Conservation (phyloP, 345 rosid species). For the Eucalyptus guilfoylei region DNA sequence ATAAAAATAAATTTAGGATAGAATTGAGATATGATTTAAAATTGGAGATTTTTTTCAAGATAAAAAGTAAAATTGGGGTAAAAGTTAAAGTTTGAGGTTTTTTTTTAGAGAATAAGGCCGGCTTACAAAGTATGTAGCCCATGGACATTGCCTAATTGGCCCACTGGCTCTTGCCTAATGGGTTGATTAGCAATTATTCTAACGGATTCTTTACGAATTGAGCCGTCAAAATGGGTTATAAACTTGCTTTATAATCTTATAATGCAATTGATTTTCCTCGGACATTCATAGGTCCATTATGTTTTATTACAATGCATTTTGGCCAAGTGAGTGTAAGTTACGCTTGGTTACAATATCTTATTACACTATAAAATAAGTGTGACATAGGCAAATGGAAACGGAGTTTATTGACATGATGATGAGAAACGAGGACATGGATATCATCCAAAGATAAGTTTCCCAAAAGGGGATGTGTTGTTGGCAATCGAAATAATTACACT, state of each 20-base stretch:
- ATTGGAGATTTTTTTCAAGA: no score
- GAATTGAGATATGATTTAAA: no score
- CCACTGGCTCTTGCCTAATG: no score
- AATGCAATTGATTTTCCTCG: accelerated
- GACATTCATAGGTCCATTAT: not conserved
- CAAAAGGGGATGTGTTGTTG: not conserved
- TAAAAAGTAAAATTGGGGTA: no score
- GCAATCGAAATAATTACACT: accelerated
- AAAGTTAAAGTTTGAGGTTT: no score
- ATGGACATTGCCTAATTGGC: no score
- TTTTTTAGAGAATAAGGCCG: no score
- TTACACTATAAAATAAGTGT: accelerated
- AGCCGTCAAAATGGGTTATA: not conserved
- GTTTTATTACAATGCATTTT: not conserved
- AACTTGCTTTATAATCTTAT: not conserved
- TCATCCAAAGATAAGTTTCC: accelerated
- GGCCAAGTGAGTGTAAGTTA: not conserved
- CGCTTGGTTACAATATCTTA: not conserved
- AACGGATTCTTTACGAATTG: accelerated
- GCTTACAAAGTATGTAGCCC: no score
- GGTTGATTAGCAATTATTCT: not conserved
- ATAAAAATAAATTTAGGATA: no score
- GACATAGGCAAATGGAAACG: not conserved
- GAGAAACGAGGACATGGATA: not conserved
- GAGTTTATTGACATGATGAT: not conserved